Evolutionary conservation across 2,329 filamentous ascomycete species (phyloP).

Genomic region (Arthrobotrys sphaeroides): DNA sequence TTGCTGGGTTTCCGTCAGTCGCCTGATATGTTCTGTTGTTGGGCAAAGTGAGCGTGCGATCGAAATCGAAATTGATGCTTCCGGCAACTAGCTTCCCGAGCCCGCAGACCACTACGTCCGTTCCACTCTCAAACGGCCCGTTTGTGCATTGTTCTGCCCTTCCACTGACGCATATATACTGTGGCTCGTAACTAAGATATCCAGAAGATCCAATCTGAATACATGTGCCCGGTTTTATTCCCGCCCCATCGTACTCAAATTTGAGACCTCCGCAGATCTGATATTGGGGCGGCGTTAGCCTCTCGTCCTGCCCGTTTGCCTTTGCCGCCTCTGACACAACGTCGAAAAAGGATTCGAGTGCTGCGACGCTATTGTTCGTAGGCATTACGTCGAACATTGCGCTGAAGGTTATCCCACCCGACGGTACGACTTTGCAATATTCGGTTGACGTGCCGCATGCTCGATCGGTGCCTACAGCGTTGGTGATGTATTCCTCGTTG

Average conservation of each 20-base stretch:
- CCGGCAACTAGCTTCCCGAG: background rate
- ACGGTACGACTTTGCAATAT: background rate
- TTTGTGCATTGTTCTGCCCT: slow-evolving; percentile 11
- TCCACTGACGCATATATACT: slow-evolving; percentile 2
- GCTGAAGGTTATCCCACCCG: background rate
- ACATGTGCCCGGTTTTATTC: background rate
- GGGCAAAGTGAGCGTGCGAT: background rate
- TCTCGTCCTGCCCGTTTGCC: background rate
- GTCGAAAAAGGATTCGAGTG: background rate
- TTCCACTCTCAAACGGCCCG: slow-evolving; percentile 28
- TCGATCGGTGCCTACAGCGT: background rate
- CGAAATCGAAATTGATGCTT: background rate
- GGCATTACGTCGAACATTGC: slow-evolving; percentile 4
- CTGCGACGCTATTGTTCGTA: background rate
- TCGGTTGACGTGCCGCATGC: background rate
- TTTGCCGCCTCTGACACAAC: background rate
- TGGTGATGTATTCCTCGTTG: background rate
- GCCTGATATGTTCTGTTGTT: background rate
- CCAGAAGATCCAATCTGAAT: background rate
- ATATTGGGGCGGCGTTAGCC: background rate
- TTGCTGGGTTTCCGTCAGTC: background rate
- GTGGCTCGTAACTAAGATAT: background rate
- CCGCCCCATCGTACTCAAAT: background rate
- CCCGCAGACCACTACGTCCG: slow-evolving; percentile 3
- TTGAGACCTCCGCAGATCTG: background rate